phyloP scores from a whole-genome alignment of 140 eudicot species.

The Oenanthe javanica region DNA sequence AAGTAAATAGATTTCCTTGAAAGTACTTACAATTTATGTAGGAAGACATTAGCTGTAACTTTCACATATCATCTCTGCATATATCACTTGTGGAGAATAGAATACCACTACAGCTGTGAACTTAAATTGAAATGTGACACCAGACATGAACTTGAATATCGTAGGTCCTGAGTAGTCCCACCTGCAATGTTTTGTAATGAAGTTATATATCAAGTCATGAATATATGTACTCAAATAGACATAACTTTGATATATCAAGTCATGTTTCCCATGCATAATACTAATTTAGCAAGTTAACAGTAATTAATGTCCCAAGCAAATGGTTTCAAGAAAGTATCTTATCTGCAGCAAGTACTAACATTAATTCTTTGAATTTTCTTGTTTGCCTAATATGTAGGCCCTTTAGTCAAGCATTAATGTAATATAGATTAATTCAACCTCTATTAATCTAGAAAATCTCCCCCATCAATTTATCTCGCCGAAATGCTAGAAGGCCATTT shows the following conservation, averaged over 20 bases:
- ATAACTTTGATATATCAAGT: slow-evolving; percentile 3
- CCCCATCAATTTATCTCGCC: not conserved
- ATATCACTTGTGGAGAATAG: slow-evolving; percentile 1
- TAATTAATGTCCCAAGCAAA: not conserved
- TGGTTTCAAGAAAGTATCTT: not conserved
- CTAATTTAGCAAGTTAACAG: not conserved
- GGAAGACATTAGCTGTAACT: not conserved
- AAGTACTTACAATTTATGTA: not conserved
- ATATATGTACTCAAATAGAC: not conserved
- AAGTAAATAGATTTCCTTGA: not conserved
- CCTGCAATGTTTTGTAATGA: slow-evolving; percentile 6
- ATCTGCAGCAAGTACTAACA: not conserved
- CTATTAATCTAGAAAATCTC: not conserved
- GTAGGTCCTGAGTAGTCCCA: slow-evolving; percentile 13
- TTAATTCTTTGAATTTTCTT: not conserved
- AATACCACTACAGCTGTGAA: slow-evolving; percentile 7
- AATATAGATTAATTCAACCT: not conserved
- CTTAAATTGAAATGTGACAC: not conserved
- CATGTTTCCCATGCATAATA: not conserved
- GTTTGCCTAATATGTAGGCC: slow-evolving; percentile 2
- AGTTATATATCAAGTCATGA: not conserved
- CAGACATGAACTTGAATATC: not conserved
- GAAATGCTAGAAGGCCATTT: not conserved
- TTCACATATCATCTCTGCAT: not conserved
- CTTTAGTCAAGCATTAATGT: not conserved